Percentiles rank a stretch among this genome's conserved stretches.
Evolutionary conservation across 331 rosid genomes (phyloP).

Genomic region (Quercus lobata): DNA sequence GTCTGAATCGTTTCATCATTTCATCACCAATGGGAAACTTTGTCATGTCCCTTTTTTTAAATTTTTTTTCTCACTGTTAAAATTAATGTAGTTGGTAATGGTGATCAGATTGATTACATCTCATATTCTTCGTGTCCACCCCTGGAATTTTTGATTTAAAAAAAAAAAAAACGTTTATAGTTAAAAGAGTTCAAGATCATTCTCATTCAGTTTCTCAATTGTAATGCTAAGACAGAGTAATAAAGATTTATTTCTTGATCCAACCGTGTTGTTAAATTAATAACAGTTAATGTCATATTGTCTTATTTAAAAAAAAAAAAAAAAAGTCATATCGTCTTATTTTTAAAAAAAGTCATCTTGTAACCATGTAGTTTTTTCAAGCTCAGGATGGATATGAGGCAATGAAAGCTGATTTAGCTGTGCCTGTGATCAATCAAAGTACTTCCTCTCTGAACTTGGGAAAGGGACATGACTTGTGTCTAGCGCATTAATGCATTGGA

Average conservation of each 20-base stretch:
- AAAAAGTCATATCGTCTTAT: no score
- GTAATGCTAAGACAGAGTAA: conserved; percentile 2
- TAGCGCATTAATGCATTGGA: no score
- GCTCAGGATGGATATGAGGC: no score
- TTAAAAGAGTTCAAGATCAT: background rate
- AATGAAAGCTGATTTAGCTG: no score
- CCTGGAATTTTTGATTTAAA: conserved; percentile 29
- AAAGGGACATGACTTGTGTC: no score
- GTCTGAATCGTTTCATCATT: conserved; percentile 11
- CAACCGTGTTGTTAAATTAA: background rate
- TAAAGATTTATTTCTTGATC: background rate
- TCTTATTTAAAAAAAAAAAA: no score
- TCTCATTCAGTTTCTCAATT: background rate
- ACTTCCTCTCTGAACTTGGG: no score
- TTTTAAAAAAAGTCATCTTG: no score
- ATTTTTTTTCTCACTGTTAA: conserved; percentile 24
- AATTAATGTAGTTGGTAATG: conserved; percentile 22
- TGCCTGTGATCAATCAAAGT: no score
- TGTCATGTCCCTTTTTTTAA: background rate
- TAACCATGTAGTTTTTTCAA: no score
- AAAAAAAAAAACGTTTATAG: background rate
- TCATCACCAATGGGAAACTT: conserved; percentile 2
- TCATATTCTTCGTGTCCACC: background rate
- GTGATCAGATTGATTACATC: conserved; percentile 16
- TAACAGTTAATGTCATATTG: background rate